Base-by-base conservation (phyloP, 176 grass and related monocot genomes). In the Triticum turgidum region DNA sequence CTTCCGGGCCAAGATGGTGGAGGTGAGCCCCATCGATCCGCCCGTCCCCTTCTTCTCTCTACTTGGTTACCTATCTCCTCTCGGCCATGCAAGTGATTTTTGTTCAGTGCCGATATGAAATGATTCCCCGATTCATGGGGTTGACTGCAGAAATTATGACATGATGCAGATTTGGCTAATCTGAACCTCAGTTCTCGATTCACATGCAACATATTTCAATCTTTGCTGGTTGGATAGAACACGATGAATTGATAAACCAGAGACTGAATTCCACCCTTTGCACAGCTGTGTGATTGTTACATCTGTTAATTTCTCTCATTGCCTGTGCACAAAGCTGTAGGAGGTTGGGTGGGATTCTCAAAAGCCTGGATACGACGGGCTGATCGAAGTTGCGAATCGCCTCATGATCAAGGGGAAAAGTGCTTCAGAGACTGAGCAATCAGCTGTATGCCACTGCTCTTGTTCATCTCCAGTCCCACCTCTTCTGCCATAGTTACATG, bases 261-360 rank as follows among this genome's bases (percentile, higher is more conserved):
- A 39, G 21, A 29, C 11, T 73, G 61, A 65, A 82, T 2, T 6
- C 8, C 17, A 1, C 11, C 79, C 58, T 1, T 84, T 22, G 25
- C 25, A 35, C 10, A 13, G 14, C 11, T 62, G 1, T 73, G 25
- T 77, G 22, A 3, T 33, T 61, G 7, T 38, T 61, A 82, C 65
- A 78, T 64, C 20, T 66, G n/a, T 69, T 82, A 14, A 90, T 89
- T 82, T 69, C 49, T 86, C 78, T 71, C 14, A 87, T 86, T 63
- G 49, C 69, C 62, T 86, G 69, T 61, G 20, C 47, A 54, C 8
- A 87, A 92, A 91, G 93, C 82, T 98, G 90, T 98, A 95, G 96
- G 96, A 92, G 89, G 86, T 95, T 86, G 91, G 89, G 81, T 94
- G 93, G 93, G 96, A 98, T 89, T 98, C 96, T 33, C 81, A 92